Conservation (phyloP, 305 asterid species). For the Solanum aculeatissimum region DNA sequence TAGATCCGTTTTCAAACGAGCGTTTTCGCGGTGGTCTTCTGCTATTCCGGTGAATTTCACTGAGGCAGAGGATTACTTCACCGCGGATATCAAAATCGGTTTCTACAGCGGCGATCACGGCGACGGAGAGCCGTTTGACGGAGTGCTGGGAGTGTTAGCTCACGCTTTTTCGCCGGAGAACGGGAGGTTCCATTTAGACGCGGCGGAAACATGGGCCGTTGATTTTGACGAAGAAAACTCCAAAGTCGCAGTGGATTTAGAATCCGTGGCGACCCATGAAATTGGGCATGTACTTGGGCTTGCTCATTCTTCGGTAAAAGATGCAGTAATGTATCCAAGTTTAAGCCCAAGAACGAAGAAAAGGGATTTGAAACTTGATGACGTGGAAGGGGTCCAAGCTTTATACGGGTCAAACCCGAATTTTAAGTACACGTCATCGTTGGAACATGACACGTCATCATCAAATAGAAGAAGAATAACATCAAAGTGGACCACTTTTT, state of each 20-base stretch:
- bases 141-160: constrained; percentile 62
- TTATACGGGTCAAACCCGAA: constrained; percentile 78
- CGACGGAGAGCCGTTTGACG: constrained; percentile 82
- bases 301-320: constrained; percentile 71
- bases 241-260: constrained; percentile 59
- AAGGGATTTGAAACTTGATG: constrained; percentile 59
- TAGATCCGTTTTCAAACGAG: constrained; percentile 23
- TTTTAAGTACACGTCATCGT: constrained; percentile 27
- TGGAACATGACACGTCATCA: constrained; percentile 47
- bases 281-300: constrained; percentile 78
- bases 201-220: constrained; percentile 73
- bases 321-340: constrained; percentile 81
- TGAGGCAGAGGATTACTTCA: constrained; percentile 27
- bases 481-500: constrained; percentile 21
- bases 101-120: constrained; percentile 74
- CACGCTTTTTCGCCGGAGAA: constrained; percentile 86
- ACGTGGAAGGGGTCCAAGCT: constrained; percentile 68
- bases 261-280: constrained; percentile 80
- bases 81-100: constrained; percentile 63
- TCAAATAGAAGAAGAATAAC: constrained; percentile 7
- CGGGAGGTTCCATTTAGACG: constrained; percentile 74
- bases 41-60: constrained; percentile 80
- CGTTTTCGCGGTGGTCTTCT: constrained; percentile 69
- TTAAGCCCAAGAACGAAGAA: constrained; percentile 63
- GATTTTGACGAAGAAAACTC: constrained; percentile 36